phyloP scores from a whole-genome alignment of 2,329 filamentous ascomycete species.

The Monilinia vaccinii-corymbosi region DNA sequence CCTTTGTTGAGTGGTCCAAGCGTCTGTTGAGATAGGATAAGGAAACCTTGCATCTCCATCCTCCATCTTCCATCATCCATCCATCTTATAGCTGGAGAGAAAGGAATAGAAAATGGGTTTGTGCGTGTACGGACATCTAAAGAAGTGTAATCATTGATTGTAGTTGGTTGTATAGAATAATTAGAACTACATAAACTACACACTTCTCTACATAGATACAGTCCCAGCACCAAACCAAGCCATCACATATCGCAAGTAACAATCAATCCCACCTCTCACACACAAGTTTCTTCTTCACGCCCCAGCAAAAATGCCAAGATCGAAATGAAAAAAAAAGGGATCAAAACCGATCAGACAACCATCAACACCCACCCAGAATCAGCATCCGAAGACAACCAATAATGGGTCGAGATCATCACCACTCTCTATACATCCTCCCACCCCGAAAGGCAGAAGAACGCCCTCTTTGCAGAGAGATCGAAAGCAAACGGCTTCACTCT shows the following conservation, averaged over 20 bases:
- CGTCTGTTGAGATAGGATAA: too few species aligned
- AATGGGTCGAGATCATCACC: slow-evolving; percentile 91
- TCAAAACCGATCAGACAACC: slow-evolving; percentile 73
- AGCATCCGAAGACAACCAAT: slow-evolving; percentile 65
- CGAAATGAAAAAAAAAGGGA: slow-evolving; percentile 44
- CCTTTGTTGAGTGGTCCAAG: background rate
- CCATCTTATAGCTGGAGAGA: too few species aligned
- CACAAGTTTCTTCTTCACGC: slow-evolving; percentile 41
- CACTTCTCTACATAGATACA: too few species aligned
- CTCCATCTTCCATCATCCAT: too few species aligned
- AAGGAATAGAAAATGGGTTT: too few species aligned
- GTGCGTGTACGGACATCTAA: too few species aligned
- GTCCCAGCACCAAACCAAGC: background rate
- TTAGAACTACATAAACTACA: too few species aligned
- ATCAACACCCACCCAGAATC: slow-evolving; percentile 70
- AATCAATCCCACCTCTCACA: too few species aligned
- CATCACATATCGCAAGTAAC: background rate
- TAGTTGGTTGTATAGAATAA: too few species aligned
- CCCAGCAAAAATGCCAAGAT: slow-evolving; percentile 34
- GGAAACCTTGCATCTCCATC: too few species aligned
- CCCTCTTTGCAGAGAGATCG: slow-evolving; percentile 36
- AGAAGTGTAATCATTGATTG: too few species aligned
- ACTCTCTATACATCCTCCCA: slow-evolving; percentile 65
- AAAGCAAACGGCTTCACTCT: slow-evolving; percentile 70
- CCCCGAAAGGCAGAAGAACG: background rate